Evolutionary conservation across 1,139 yeast species (phyloP), one percentile per base, ranked within the genome.

Genomic region (Scheffersomyces cryptocercus): DNA sequence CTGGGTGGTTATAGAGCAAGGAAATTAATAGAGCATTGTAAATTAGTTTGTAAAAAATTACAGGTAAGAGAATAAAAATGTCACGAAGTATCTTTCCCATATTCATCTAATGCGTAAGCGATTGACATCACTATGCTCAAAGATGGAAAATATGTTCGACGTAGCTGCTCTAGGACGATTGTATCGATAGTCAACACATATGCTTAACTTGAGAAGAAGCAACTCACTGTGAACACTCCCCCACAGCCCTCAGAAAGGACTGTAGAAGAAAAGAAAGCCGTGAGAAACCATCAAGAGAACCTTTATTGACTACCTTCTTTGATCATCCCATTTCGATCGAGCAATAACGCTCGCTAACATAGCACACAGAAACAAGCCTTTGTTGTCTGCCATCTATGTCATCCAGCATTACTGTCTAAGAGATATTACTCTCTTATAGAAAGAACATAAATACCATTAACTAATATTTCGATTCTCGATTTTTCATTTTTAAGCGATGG

Each of bases 121-220:
- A 31, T 51, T 54, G 49, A 36, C 14, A 35, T 40, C 61, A 59
- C 51, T 56, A 61, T 61, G 79, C 80, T 77, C 81, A 79, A 78
- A 79, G 81, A 81, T 81, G 88, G 86, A 81, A 78, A 84, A 83
- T 84, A 83, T 84, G 88, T 84, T 79, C 84, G 73, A 75, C 88
- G 84, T 77, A 54, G 60, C 77, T 67, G 50, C 48, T 84, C 68
- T 84, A 67, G 88, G 88, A 77, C 79, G 70, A 68, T 63, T 64
- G 88, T 82, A 82, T 81, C 86, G 75, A 70, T 59, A 55, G 52
- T 52, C 45, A 47, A 40, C 38, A 54, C 49, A 45, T 39, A 20
- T 39, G 52, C 26, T 20, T 20, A 20, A 20, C 26, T 20, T 20
- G 26, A 20, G 26, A 20, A 20, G 26, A 20, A 20, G 26, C 26